Evolutionary conservation across 257 asterid species (phyloP), one percentile per base, ranked within the genome.

Genomic region (Nicotiana knightiana): DNA sequence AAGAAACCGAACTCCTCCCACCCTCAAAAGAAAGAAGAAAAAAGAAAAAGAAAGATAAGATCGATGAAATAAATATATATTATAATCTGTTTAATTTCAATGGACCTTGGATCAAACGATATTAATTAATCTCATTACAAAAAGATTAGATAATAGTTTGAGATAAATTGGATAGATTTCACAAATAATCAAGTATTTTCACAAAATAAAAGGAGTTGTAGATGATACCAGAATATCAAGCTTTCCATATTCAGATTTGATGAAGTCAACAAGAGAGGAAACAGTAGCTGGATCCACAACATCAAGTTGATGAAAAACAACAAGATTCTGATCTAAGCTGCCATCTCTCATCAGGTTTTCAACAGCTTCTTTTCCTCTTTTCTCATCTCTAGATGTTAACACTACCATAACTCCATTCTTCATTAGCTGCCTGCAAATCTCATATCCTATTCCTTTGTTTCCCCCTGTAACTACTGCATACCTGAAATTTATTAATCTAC

Each of bases 361-460:
- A 1, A 87, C 51, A 30, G 88, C 87, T 67, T 87, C 88, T 28
- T 4, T 62, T 6, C 87, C 90, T 67, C 75, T 83, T 39, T 70
- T 78, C 32, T 57, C 86, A 85, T 85, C 82, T 24, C 90, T 83
- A 1, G 90, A 85, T 39, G 90, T 87, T 54, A 87, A 46, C n/a
- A 87, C 68, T 26, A 85, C 88, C 48, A 51, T 51, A 3, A 86
- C 59, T 17, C 89, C 87, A 8, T 84, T 54, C 66, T 59, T 48
- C 16, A 82, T 84, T 35, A 87, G 26, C 33, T 85, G 85, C 16
- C 59, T 83, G 61, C 89, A 86, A 32, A 84, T 82, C 51, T 81
- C 88, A 82, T 84, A 88, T 8, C 87, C 90, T 48, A 88, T 80
- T 18, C 90, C 89, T 86, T 88, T 86, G 82, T 86, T 88, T 80